Conservation (phyloP, 225 moss, liverwort and hornwort genomes). For the Climacium dendroides region DNA sequence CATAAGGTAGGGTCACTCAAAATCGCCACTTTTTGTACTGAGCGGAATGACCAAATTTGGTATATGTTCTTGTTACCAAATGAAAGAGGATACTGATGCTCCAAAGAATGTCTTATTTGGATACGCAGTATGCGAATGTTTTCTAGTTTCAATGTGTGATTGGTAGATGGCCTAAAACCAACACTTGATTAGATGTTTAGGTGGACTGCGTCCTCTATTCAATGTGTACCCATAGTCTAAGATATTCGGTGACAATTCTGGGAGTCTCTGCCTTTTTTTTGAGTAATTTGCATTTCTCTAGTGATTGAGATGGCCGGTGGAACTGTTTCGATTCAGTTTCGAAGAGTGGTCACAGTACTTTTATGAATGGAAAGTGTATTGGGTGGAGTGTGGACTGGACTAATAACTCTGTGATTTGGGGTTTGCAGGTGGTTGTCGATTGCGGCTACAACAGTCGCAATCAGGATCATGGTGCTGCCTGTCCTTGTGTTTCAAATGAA, state of each 20-base stretch:
- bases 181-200: background rate
- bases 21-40: background rate
- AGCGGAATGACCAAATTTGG: background rate
- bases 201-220: background rate
- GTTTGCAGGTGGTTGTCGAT: constrained; percentile 91
- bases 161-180: background rate
- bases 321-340: background rate
- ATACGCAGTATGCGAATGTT: background rate
- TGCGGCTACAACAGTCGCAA: constrained; percentile 85
- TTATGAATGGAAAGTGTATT: background rate
- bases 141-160: background rate
- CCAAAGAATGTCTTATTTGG: background rate
- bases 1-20: background rate
- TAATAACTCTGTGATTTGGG: background rate
- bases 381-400: background rate
- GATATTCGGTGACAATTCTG: background rate
- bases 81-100: background rate
- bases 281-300: background rate
- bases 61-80: background rate
- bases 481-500: constrained; percentile 91
- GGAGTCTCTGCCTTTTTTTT: background rate
- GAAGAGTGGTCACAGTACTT: background rate
- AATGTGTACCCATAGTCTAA: background rate
- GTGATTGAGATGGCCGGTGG: background rate
- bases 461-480: constrained; percentile 78